These are phyloP conservation scores for Ophiostoma perfectum DNA, from an alignment of 2,329 filamentous ascomycete genomes.

Conservation along the genomic window DNA sequence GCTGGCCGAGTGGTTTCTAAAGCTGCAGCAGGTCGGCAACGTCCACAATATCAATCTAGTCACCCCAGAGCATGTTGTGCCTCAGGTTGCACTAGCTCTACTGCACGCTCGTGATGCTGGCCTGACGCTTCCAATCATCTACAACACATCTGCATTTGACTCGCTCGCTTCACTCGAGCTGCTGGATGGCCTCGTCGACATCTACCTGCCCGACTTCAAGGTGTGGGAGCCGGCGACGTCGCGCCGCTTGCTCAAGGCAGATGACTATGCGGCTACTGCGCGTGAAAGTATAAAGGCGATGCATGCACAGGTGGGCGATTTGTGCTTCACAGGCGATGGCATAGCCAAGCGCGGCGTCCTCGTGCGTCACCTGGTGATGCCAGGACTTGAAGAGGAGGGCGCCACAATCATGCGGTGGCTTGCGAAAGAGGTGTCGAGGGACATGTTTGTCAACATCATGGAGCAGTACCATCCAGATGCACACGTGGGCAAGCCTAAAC, in stretches of 20 bases:
- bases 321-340: slow-evolving; percentile 75
- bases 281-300: slow-evolving; percentile 74
- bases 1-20: slow-evolving; percentile 73
- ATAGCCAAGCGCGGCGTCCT: slow-evolving; percentile 73
- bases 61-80: slow-evolving; percentile 81
- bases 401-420: slow-evolving; percentile 70
- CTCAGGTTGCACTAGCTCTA: slow-evolving; percentile 73
- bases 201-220: slow-evolving; percentile 87
- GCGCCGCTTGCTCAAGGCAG: slow-evolving; percentile 68
- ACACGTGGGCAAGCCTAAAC: slow-evolving; percentile 67
- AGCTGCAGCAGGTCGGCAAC: slow-evolving; percentile 70
- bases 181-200: slow-evolving; percentile 74
- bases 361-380: slow-evolving; percentile 79
- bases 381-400: slow-evolving; percentile 68
- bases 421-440: slow-evolving; percentile 63
- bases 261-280: slow-evolving; percentile 66
- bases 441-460: slow-evolving; percentile 82
- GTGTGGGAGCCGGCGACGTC: slow-evolving; percentile 65
- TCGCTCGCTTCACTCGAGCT: slow-evolving; percentile 65
- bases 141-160: slow-evolving; percentile 81
- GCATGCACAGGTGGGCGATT: slow-evolving; percentile 74
- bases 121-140: slow-evolving; percentile 67
- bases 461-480: slow-evolving; percentile 80
- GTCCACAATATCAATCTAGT: slow-evolving; percentile 90
- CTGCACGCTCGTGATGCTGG: slow-evolving; percentile 66